Base-by-base conservation (phyloP, 208 protist genomes). In the Acanthamoeba triangularis region DNA sequence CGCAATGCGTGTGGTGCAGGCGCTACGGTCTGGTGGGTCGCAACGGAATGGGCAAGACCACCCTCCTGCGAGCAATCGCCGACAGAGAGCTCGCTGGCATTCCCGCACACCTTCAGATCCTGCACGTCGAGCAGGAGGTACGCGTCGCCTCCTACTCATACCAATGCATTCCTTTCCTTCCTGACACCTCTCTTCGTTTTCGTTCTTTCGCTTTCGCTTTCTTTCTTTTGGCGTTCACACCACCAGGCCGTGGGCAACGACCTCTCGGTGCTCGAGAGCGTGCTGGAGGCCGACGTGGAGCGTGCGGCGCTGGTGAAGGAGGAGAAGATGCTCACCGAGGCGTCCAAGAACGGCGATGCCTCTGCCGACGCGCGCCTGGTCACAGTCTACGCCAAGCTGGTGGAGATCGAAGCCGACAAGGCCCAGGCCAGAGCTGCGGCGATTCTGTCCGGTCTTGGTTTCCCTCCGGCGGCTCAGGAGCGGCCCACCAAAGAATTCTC, bases 381-480 rank as follows among this genome's bases (percentile, higher is more conserved):
- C 67, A 7, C 18, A 0, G 47, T 94, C 44, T 94, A 84, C n/a
- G 67, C 63, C 30, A 52, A 82, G 35, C 67, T 94, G 16, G 33
- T 56, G 10, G 90, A 94, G 49, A 94, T 94, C 20, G 90, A 94
- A 37, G 90, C 90, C 44, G 90, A 94, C 67, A 94, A 82, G 30
- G 59, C 90, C 47, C 25, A 94, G 80, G 90, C 90, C 23, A 47
- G 98, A 98, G 41, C 98, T 97, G 33, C 98, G 97, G 23, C 98
- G 90, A 99, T 94, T 59, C 35, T 94, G 63, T 98, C 98, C 93
- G 99, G 99, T 99, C 98, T 99, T 10, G 99, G 99, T 23, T 99
- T 99, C 96, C 97, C 97, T 20, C 95, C 96, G 14, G 84, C 95
- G 4, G 96, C 93, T 56, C 65, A 88, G 91, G 61, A 93, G 13